Percentiles rank a stretch among this genome's conserved stretches.
These are phyloP conservation scores for Rhizophlyctis rosea DNA, from an alignment of 192 early-diverging fungal genomes.

Conservation along the genomic window DNA sequence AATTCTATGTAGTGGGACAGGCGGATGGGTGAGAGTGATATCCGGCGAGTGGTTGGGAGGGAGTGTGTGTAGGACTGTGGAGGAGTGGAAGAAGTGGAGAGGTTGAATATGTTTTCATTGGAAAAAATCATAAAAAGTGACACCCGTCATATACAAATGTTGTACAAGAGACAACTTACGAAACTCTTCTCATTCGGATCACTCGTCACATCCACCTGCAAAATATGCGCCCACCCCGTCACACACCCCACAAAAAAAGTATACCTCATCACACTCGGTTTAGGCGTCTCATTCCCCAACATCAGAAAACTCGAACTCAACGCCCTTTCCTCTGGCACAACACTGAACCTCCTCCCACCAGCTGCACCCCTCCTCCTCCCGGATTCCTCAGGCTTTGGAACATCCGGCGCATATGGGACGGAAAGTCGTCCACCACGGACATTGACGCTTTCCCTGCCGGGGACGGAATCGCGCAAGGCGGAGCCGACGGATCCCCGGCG, in stretches of 20 bases:
- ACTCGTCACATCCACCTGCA: slow-evolving; percentile 7
- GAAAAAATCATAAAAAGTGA: background rate
- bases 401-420: background rate
- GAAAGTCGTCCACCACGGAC: background rate
- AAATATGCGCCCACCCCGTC: slow-evolving; percentile 9
- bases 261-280: slow-evolving; percentile 8
- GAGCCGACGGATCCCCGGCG: background rate
- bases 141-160: background rate
- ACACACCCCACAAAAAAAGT: slow-evolving; percentile 24
- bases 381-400: background rate
- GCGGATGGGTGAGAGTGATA: slow-evolving; percentile 19
- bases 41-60: slow-evolving; percentile 4
- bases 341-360: background rate
- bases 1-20: slow-evolving; percentile 14
- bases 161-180: slow-evolving; percentile 6
- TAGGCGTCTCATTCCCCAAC: background rate
- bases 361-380: background rate
- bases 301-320: background rate
- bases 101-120: background rate
- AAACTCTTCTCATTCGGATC: slow-evolving; percentile 7
- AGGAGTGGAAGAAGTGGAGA: background rate
- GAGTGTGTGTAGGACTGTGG: slow-evolving; percentile 13
- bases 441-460: background rate
- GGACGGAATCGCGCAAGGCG: background rate
- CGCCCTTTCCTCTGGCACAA: background rate